Evolutionary conservation across 345 rosid genomes (phyloP).

Genomic region (Syzygium grande): DNA sequence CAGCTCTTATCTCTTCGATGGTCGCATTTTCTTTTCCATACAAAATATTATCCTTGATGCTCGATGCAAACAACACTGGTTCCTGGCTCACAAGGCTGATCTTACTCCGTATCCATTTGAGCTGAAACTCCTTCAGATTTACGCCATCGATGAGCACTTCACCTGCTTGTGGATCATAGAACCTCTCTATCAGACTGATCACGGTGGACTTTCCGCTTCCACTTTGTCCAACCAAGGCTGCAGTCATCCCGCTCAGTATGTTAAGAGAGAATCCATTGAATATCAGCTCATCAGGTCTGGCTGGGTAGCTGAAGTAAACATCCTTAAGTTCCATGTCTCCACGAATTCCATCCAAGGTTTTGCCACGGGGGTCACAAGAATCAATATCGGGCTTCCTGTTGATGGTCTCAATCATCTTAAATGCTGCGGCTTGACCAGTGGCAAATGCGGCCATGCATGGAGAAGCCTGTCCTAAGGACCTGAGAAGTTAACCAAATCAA

Average conservation of each 20-base stretch:
- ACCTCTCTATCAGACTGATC: neutral
- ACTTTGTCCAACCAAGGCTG: conserved; percentile 33
- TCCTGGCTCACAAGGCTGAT: conserved; percentile 34
- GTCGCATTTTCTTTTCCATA: conserved; percentile 32
- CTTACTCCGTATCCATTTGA: conserved; percentile 24
- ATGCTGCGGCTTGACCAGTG: conserved; percentile 23
- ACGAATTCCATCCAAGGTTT: conserved; percentile 7
- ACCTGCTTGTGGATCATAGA: conserved; percentile 24
- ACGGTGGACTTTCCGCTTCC: conserved; percentile 29
- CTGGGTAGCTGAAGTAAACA: conserved; percentile 27
- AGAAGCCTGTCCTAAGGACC: conserved; percentile 37
- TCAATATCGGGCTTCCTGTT: conserved; percentile 23
- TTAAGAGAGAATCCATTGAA: conserved; percentile 20
- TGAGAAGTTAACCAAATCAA: neutral
- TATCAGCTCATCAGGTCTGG: conserved; percentile 28
- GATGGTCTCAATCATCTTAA: conserved; percentile 32
- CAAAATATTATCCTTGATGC: conserved; percentile 25
- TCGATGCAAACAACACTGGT: conserved; percentile 21
- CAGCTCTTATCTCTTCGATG: conserved; percentile 16
- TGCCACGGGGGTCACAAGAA: conserved; percentile 16
- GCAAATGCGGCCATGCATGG: conserved; percentile 30
- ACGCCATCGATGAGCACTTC: conserved; percentile 23
- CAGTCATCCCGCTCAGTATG: conserved; percentile 16
- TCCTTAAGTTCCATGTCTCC: conserved; percentile 24
- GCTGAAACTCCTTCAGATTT: conserved; percentile 19